Base-by-base conservation (phyloP, 1,139 yeast genomes). In the Yamadazyma aaseri region DNA sequence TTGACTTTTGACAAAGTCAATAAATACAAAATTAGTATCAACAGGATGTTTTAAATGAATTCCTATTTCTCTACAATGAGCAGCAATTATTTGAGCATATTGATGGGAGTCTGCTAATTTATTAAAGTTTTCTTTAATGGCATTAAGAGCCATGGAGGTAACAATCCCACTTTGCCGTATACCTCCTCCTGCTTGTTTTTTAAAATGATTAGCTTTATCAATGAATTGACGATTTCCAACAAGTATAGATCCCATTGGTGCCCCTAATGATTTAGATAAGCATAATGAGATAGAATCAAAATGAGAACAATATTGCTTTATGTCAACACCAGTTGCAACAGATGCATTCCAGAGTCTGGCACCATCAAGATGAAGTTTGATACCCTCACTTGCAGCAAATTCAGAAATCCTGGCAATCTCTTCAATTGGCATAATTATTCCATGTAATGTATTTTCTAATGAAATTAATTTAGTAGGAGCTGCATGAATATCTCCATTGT, bases 291-390 rank as follows among this genome's bases (percentile, higher is more conserved):
- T 86, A 23, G 95, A 79, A 61, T 90, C 97, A 56, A 90, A 90
- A 47, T 80, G 65, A 44, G 76, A 68, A 52, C 96, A 86, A 58
- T 82, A 87, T 53, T 86, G 89, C 30, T 60, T 60, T 38, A 89
- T 61, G 9, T 86, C 63, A 26, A 86, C 68, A 6, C 85, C 89
- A 17, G 95, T 76, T 31, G 74, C 92, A 6, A 75, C 85, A 20
- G 81, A 68, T 2, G 97, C 97, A 55, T 90, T 87, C 94, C 95
- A 89, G 40, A 90, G 67, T 49, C 97, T 73, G n/a, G 97, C 97
- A 44, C 97, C 97, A 55, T 90, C 97, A 52, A 89, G 76, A 56
- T 90, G 97, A 51, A 89, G 63, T 46, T 67, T 73, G 42, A 89
- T 68, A 37, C 73, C 74, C 49, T 82, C 71, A 35, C 68, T 75